Conservation (phyloP, 768 basidiomycete species). For the Phylloporus scabripes region DNA sequence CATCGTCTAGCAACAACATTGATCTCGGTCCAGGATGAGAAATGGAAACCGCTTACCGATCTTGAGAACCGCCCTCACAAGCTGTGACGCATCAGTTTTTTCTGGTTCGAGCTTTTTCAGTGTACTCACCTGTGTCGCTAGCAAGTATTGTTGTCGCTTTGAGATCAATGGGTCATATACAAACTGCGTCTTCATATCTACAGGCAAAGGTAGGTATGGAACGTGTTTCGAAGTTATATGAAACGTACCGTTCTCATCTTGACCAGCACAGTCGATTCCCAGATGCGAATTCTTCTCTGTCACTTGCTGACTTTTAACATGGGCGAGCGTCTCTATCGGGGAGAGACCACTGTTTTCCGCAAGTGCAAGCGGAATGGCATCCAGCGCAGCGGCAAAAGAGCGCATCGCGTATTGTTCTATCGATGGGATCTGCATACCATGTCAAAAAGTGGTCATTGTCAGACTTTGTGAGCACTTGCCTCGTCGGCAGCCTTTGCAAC, state of each 20-base stretch:
- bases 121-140: constrained; percentile 82
- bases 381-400: constrained; percentile 93
- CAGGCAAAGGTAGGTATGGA: not conserved
- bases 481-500: constrained; percentile 94
- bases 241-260: constrained; percentile 75
- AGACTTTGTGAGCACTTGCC: constrained; percentile 36
- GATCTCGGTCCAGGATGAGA: constrained; percentile 1
- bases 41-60: constrained; percentile 53
- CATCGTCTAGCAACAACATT: constrained; percentile 53
- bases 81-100: constrained; percentile 38
- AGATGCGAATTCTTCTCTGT: constrained; percentile 76
- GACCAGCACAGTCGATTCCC: constrained; percentile 89
- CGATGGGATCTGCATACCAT: constrained; percentile 64
- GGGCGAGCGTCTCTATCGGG: constrained; percentile 95
- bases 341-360: constrained; percentile 97
- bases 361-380: constrained; percentile 90
- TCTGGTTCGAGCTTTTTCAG: not conserved
- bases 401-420: constrained; percentile 99
- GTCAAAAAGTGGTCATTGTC: not conserved
- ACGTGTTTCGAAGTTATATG: not conserved
- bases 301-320: constrained; percentile 91
- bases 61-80: constrained; percentile 83
- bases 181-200: constrained; percentile 97
- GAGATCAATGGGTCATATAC: constrained; percentile 97
- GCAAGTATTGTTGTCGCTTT: constrained; percentile 92